Evolutionary conservation across 768 basidiomycete genomes (phyloP).

Genomic region (Austroboletus eburneus): DNA sequence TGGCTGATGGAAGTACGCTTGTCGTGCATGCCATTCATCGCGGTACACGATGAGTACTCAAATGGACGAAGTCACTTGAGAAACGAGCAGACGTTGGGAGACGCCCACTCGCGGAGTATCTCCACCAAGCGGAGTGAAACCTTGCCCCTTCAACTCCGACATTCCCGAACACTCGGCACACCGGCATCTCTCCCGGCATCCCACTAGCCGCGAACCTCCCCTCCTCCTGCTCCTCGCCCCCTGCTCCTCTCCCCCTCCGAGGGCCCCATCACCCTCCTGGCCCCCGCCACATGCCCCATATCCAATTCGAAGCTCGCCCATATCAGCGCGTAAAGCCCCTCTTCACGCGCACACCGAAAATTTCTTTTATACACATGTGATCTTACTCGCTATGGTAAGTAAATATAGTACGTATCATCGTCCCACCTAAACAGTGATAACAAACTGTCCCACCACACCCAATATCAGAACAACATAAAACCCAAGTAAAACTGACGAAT

Average conservation of each 20-base stretch:
- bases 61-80: too few species aligned
- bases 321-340: neutral
- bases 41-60: constrained; percentile 16
- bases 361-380: neutral
- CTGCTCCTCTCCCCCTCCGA: too few species aligned
- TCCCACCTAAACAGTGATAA: too few species aligned
- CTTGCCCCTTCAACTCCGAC: constrained; percentile 27
- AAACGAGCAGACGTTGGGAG: constrained; percentile 30
- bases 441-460: too few species aligned
- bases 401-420: too few species aligned
- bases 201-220: constrained; percentile 30
- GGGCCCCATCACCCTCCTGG: too few species aligned
- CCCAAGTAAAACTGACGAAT: constrained; percentile 22
- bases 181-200: constrained; percentile 22
- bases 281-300: too few species aligned
- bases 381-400: neutral
- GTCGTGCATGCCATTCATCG: constrained; percentile 43
- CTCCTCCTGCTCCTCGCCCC: too few species aligned
- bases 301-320: too few species aligned
- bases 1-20: constrained; percentile 50
- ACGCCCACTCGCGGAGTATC: constrained; percentile 32
- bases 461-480: constrained; percentile 19
- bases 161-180: constrained; percentile 12
- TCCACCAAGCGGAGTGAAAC: constrained; percentile 27
- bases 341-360: neutral